Percentiles rank a stretch among this genome's conserved stretches.
These are phyloP conservation scores for Exserohilum turcica DNA, from an alignment of 2,329 filamentous ascomycete genomes.

Conservation along the genomic window DNA sequence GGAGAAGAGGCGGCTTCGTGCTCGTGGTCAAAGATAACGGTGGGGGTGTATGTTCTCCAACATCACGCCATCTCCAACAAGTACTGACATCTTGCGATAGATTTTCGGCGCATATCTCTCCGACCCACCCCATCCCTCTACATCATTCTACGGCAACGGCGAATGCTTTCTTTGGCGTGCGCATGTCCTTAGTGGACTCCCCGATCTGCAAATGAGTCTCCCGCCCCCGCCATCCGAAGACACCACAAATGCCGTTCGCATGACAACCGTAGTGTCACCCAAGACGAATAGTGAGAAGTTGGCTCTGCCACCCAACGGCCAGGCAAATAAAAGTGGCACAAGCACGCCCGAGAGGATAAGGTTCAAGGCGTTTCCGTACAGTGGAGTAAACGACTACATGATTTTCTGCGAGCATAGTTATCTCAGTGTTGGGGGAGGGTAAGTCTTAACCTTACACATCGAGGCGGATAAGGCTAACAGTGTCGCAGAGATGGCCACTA, in stretches of 20 bases:
- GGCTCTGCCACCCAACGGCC: constrained; percentile 30
- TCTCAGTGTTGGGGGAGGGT: constrained; percentile 82
- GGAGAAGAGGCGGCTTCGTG: constrained; percentile 80
- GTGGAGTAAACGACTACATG: constrained; percentile 94
- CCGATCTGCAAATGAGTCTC: constrained; percentile 56
- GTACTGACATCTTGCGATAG: constrained; percentile 28
- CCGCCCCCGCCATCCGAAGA: constrained; percentile 73
- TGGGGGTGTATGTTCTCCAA: constrained; percentile 65
- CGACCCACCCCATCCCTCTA: constrained; percentile 77
- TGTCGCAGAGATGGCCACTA: constrained; percentile 74
- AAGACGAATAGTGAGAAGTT: constrained; percentile 29
- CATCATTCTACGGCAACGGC: constrained; percentile 92
- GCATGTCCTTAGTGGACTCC: constrained; percentile 63
- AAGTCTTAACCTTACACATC: constrained; percentile 28
- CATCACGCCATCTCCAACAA: background rate
- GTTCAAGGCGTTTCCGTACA: constrained; percentile 97
- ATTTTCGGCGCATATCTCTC: constrained; percentile 94
- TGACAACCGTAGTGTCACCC: constrained; percentile 60
- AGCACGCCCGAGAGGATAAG: constrained; percentile 76
- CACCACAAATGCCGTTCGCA: constrained; percentile 64
- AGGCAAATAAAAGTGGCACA: constrained; percentile 49
- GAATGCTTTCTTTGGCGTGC: constrained; percentile 94
- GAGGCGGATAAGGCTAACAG: constrained; percentile 2
- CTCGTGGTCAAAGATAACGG: constrained; percentile 80
- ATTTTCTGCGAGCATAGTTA: constrained; percentile 89